Conservation (phyloP, 805 yeast genomes). For the Saccharomycopsis amapae region DNA sequence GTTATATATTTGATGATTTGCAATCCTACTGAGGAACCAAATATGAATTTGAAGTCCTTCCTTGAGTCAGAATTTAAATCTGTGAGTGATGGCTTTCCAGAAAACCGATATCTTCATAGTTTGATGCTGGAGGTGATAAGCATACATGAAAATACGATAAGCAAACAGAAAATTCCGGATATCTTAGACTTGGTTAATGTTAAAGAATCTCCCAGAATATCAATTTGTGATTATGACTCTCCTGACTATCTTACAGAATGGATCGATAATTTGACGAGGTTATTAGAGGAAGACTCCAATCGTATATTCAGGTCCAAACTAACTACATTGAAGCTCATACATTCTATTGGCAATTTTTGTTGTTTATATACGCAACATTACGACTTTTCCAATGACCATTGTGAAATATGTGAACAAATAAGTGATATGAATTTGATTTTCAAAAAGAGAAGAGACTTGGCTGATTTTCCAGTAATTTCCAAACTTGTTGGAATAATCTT, state of each 20-base stretch:
- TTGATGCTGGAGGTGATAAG: neutral
- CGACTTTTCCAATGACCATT: slow-evolving; percentile 22
- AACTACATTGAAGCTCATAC: slow-evolving; percentile 25
- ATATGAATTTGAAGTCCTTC: neutral
- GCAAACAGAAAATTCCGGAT: neutral
- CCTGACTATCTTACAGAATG: slow-evolving; percentile 9
- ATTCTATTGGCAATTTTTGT: slow-evolving; percentile 34
- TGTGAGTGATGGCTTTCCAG: neutral
- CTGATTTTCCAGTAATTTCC: neutral
- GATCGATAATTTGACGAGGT: slow-evolving; percentile 13
- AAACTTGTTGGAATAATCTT: slow-evolving; percentile 20
- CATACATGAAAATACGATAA: neutral
- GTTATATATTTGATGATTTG: neutral
- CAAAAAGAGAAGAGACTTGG: neutral
- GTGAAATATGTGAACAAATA: slow-evolving; percentile 21
- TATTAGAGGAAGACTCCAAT: neutral
- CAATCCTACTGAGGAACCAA: neutral
- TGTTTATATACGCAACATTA: slow-evolving; percentile 31
- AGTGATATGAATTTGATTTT: neutral
- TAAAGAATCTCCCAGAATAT: neutral
- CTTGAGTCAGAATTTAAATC: neutral
- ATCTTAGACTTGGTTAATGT: neutral
- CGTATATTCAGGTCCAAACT: slow-evolving; percentile 3
- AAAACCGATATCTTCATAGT: neutral
- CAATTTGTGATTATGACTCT: slow-evolving; percentile 1